Percentiles rank a stretch among this genome's conserved stretches.
phyloP scores from a whole-genome alignment of 2,329 filamentous ascomycete species.

The Calonectria montana region DNA sequence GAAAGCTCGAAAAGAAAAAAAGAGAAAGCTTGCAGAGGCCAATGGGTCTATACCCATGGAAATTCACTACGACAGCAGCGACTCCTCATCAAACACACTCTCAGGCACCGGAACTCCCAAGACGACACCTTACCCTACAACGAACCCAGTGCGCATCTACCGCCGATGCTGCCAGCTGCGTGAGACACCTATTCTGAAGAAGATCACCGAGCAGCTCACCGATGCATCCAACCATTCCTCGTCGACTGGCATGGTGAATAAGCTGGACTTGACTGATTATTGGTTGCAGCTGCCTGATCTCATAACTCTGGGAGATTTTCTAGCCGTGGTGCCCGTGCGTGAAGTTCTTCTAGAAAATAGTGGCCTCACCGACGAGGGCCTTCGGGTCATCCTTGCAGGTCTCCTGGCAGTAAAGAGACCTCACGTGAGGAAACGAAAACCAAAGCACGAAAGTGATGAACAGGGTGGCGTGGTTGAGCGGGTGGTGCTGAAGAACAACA shows the following conservation, averaged over 20 bases:
- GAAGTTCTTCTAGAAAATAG: slow-evolving; percentile 90
- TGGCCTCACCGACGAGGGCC: slow-evolving; percentile 85
- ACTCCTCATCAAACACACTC: slow-evolving; percentile 57
- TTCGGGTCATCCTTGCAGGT: slow-evolving; percentile 87
- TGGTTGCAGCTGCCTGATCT: slow-evolving; percentile 86
- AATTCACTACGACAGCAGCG: slow-evolving; percentile 77
- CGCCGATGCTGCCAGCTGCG: slow-evolving; percentile 92
- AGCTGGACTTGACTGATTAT: slow-evolving; percentile 86
- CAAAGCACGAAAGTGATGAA: slow-evolving; percentile 54
- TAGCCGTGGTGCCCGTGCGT: slow-evolving; percentile 91
- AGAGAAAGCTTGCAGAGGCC: slow-evolving; percentile 84
- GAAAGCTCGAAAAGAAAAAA: slow-evolving; percentile 92
- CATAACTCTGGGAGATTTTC: slow-evolving; percentile 89
- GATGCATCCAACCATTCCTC: slow-evolving; percentile 74
- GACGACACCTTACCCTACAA: slow-evolving; percentile 72
- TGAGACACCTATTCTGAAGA: slow-evolving; percentile 91
- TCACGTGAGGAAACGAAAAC: slow-evolving; percentile 64
- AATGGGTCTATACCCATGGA: slow-evolving; percentile 91
- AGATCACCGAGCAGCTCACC: slow-evolving; percentile 88
- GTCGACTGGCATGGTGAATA: slow-evolving; percentile 80
- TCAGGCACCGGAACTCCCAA: slow-evolving; percentile 37
- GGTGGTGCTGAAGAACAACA: slow-evolving; percentile 91
- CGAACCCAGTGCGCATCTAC: slow-evolving; percentile 92
- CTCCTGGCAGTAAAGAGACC: slow-evolving; percentile 82
- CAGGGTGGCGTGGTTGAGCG: slow-evolving; percentile 85